Base-by-base conservation (phyloP, 208 protist species). In the Leishmania turanica region DNA sequence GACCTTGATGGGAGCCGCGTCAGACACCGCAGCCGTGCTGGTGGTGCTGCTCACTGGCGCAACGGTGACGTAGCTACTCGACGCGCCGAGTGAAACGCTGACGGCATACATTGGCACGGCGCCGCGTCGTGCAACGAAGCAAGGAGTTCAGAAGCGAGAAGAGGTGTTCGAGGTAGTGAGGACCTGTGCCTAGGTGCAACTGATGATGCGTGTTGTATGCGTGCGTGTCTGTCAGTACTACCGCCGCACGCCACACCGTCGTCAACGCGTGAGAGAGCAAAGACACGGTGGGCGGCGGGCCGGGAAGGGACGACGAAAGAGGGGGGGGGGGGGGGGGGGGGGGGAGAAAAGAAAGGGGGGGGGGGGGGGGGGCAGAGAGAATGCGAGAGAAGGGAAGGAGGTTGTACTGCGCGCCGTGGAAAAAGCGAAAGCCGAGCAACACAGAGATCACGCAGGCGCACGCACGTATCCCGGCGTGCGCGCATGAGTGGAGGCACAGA, bases 61-160 rank as follows among this genome's bases (percentile, higher is more conserved):
- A 24, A 97, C 91, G 2, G 93, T 75, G 1, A 97, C 93, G 77
- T 92, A 90, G 68, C 92, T 90, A 78, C 88, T 97, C 24, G 84
- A 91, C 17, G 90, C 89, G 27, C 95, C 95, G 47, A 97, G 87
- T 1, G 95, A 97, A 78, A 97, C 93, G 68, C 85, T 90, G 2
- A 97, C 91, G n/a, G 93, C 91, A 81, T 93, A 92, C 91, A 95
- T 95, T 34, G 17, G 45, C 8, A 73, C 60, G 42, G 19, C 40
- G 2, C n/a, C 8, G 51, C 37, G 34, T 17, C 45, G 45, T 8
- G 7, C 1, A 6, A 17, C 7, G 45, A 53, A 53, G 17, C 69
- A 31, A 53, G 9, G 34, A 31, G 27, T 72, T 49, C 40, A 3
- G 9, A 24, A 31, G 5, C 45, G 27, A 31, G 45, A 34, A 53